Base-by-base conservation (phyloP, 2,329 filamentous ascomycete species). In the Pseudomassariella vexata region DNA sequence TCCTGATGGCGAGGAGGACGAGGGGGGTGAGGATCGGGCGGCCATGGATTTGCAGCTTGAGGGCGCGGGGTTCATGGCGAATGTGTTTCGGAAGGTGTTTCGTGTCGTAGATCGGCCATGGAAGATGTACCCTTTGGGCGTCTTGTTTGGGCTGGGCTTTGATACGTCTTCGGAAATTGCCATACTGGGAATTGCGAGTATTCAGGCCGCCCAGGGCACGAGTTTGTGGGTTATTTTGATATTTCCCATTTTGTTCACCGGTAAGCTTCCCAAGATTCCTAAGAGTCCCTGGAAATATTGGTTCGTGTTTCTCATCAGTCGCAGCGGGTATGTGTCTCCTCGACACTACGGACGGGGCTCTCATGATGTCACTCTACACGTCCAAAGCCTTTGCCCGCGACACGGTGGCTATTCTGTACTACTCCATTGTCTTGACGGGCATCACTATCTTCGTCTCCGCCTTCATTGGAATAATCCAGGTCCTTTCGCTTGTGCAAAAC, bases 81-180 rank as follows among this genome's bases (percentile, higher is more conserved):
- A 67, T 1, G 52, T 92, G 2, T 76, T 95, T 32, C 78, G 82
- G 36, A 75, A 68, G 39, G 68, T 94, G 39, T 95, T 96, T 59
- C 78, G 76, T 24, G 64, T 94, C 16, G 69, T 82, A 19, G 76
- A 82, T 46, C 62, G 74, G 5, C 83, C 85, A 0, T 96, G 90
- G 90, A 96, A 96, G 58, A 95, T 95, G 88, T 92, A 94, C 45
- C 88, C 87, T 0, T 65, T 95, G 0, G 90, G 90, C 0, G 70
- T 96, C 0, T 64, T 96, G 5, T 96, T 90, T 49, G 92, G 90
- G 0, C 68, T 96, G 1, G 92, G 90, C 0, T 96, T 98, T 54
- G 92, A 96, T 54, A 96, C 92, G 0, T 94, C 85, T 24, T 94
- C 86, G 6, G 90, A 98, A 56, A 85, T 96, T 49, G 90, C 92